phyloP scores from a whole-genome alignment of 2,329 filamentous ascomycete species.

The Microcera coccophila region DNA sequence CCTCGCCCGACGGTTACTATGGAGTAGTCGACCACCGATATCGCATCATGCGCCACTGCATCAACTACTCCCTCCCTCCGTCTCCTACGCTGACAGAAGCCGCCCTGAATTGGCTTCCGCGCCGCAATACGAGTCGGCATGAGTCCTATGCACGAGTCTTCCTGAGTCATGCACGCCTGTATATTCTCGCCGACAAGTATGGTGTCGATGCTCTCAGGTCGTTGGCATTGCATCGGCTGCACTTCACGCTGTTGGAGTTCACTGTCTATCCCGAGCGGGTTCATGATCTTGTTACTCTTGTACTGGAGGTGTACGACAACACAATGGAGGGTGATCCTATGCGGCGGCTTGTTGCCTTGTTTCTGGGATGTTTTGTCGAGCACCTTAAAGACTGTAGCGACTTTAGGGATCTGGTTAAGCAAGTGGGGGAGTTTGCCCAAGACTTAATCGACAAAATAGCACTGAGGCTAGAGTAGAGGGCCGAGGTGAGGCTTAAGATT shows the following conservation, averaged over 20 bases:
- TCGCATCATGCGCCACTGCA: too few species aligned
- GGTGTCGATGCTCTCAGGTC: conserved; percentile 14
- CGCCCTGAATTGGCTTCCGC: conserved; percentile 2
- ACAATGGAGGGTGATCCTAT: conserved; percentile 19
- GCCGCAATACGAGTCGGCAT: background rate
- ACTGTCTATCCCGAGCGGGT: conserved; percentile 12
- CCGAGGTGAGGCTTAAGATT: too few species aligned
- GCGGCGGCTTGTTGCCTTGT: conserved; percentile 16
- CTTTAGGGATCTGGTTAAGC: conserved; percentile 11
- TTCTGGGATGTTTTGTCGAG: conserved; percentile 20
- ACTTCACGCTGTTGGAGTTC: conserved; percentile 14
- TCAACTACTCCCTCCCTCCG: too few species aligned
- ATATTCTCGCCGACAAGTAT: conserved; percentile 26
- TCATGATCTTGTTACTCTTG: conserved; percentile 16
- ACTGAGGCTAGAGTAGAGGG: conserved; percentile 8
- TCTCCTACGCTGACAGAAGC: too few species aligned
- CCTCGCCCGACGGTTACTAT: too few species aligned
- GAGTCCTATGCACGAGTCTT: conserved; percentile 16
- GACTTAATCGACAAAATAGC: conserved; percentile 15
- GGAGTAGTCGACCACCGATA: too few species aligned
- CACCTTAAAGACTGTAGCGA: conserved; percentile 12
- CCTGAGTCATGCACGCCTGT: conserved; percentile 21
- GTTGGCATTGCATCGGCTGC: conserved; percentile 18
- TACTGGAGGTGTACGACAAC: conserved; percentile 19
- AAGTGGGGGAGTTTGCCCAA: conserved; percentile 18